phyloP scores from a whole-genome alignment of 2,329 filamentous ascomycete species.

The Curvularia spicifera region DNA sequence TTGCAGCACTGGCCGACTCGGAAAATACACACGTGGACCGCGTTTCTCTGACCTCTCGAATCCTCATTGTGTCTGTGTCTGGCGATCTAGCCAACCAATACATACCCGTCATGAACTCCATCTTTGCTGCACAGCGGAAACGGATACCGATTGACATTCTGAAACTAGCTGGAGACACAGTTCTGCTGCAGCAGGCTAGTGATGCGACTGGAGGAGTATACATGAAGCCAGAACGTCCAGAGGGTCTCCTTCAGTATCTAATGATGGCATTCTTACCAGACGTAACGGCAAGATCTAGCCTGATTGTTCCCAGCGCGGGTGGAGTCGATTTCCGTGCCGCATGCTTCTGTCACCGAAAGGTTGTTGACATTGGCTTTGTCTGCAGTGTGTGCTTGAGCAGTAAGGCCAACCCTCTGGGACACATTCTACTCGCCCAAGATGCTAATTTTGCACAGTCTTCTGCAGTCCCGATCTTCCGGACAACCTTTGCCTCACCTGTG shows the following conservation, averaged over 20 bases:
- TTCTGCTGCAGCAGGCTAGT: constrained; percentile 91
- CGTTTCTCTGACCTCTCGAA: constrained; percentile 73
- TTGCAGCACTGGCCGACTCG: constrained; percentile 55
- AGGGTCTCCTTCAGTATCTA: constrained; percentile 84
- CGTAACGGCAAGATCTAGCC: constrained; percentile 64
- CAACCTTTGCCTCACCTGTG: constrained; percentile 48
- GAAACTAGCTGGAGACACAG: constrained; percentile 81
- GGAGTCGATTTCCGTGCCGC: constrained; percentile 97
- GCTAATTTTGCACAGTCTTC: constrained; percentile 40
- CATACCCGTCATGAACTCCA: constrained; percentile 97
- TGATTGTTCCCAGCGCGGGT: constrained; percentile 81
- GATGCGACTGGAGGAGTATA: constrained; percentile 75
- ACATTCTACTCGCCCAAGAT: neutral
- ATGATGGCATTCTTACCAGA: constrained; percentile 93
- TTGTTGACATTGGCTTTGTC: constrained; percentile 91
- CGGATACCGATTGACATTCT: constrained; percentile 91
- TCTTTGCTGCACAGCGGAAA: constrained; percentile 90
- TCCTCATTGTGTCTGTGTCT: constrained; percentile 88
- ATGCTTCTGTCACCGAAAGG: constrained; percentile 92
- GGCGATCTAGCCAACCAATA: constrained; percentile 88
- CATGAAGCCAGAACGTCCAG: constrained; percentile 59
- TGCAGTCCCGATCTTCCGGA: constrained; percentile 43
- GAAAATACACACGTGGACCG: constrained; percentile 45
- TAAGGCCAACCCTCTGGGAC: constrained; percentile 44
- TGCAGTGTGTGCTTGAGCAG: constrained; percentile 95